phyloP scores from a whole-genome alignment of 768 basidiomycete species.

The Gelatoporia subvermispora region DNA sequence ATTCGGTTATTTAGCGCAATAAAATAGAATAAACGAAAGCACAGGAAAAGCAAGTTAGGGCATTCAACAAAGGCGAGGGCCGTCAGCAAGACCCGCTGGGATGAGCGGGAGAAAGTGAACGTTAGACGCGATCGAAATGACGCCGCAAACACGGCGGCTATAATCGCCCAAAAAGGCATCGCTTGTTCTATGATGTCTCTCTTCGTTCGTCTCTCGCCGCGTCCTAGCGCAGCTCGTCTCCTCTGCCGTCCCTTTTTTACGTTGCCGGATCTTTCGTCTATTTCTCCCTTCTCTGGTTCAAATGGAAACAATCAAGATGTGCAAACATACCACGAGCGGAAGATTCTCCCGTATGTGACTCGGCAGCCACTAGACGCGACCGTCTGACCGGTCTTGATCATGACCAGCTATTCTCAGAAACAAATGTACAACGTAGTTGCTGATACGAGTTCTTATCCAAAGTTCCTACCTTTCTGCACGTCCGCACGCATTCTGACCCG shows the following conservation, averaged over 20 bases:
- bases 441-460: slow-evolving; percentile 80
- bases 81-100: too few species aligned
- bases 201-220: slow-evolving; percentile 10
- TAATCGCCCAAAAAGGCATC: slow-evolving; percentile 3
- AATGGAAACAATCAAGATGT: slow-evolving; percentile 29
- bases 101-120: too few species aligned
- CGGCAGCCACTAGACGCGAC: slow-evolving; percentile 4
- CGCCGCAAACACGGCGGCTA: neutral
- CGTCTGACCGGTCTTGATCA: slow-evolving; percentile 6
- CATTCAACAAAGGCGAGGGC: too few species aligned
- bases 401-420: slow-evolving; percentile 62
- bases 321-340: slow-evolving; percentile 76
- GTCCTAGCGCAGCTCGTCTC: neutral
- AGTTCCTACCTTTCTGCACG: slow-evolving; percentile 88
- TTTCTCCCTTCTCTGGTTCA: slow-evolving; percentile 33
- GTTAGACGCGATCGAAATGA: too few species aligned
- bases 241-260: slow-evolving; percentile 22
- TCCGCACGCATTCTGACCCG: slow-evolving; percentile 56
- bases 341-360: slow-evolving; percentile 79
- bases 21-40: too few species aligned
- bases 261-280: slow-evolving; percentile 44
- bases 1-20: too few species aligned
- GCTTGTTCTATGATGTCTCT: slow-evolving; percentile 10
- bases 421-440: slow-evolving; percentile 86
- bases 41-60: too few species aligned